These are phyloP conservation scores for Erythrophleum ivorense DNA, from an alignment of 331 rosid species.

Conservation along the genomic window DNA sequence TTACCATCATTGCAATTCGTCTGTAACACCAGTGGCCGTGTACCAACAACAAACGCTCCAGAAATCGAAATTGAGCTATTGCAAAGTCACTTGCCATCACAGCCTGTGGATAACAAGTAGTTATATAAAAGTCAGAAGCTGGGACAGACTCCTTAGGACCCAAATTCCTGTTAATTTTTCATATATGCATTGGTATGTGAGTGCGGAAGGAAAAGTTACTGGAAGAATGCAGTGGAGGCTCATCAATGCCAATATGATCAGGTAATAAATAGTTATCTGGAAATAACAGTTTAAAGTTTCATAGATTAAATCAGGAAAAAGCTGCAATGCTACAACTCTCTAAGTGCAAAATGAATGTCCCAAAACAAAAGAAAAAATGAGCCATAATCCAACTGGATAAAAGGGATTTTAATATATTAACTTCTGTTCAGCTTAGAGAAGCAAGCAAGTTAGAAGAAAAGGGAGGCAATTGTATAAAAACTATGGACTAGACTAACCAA, in stretches of 20 bases:
- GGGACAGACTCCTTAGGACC: background rate
- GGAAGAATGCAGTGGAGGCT: background rate
- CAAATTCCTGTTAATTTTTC: constrained; percentile 9
- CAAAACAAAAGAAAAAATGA: background rate
- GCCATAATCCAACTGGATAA: background rate
- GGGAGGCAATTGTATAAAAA: background rate
- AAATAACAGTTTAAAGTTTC: background rate
- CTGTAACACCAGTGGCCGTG: constrained; percentile 97
- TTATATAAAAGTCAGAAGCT: constrained; percentile 36
- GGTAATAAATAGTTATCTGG: background rate
- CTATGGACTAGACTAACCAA: background rate
- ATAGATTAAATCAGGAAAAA: constrained; percentile 17
- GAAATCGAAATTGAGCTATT: constrained; percentile 75
- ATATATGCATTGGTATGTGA: background rate
- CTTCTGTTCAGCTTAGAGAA: background rate
- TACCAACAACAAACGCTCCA: constrained; percentile 87
- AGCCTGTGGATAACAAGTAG: constrained; percentile 62
- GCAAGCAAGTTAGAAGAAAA: background rate
- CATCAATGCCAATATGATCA: constrained; percentile 4
- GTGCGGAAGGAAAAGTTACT: background rate
- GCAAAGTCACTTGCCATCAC: constrained; percentile 94
- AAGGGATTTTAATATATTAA: background rate
- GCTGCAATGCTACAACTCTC: constrained; percentile 4
- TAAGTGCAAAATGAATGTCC: constrained; percentile 1
- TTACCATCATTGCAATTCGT: constrained; percentile 92